A percentile compares a stretch with the other conserved stretches of the same genome.
Evolutionary conservation across 139 green algal species (phyloP).

Genomic region (Ettlia oleoabundans): DNA sequence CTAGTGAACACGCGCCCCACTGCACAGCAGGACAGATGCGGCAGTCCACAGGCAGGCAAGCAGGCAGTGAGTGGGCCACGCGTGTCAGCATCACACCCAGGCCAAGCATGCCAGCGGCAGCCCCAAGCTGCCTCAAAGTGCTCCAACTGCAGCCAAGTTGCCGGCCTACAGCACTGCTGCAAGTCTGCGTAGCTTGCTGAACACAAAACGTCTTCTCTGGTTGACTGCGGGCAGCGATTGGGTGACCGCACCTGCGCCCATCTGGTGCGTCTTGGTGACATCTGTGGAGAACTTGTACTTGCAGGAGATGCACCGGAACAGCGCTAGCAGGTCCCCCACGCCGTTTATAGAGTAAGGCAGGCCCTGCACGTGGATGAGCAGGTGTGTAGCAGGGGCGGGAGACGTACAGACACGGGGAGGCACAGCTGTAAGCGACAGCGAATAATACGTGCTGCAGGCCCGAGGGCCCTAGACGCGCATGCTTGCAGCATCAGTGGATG

Average conservation of each 20-base stretch:
- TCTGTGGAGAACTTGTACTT: constrained; percentile 86
- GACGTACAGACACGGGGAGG: no score
- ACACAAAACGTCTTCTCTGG: no score
- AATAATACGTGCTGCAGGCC: no score
- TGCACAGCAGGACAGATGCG: constrained; percentile 8
- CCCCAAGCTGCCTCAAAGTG: neutral
- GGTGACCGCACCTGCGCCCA: constrained; percentile 58
- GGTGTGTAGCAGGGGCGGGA: no score
- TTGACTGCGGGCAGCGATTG: no score
- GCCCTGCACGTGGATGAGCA: no score
- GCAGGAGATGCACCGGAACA: constrained; percentile 88
- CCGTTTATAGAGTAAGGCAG: constrained; percentile 81
- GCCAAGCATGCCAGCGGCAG: no score
- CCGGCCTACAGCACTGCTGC: neutral
- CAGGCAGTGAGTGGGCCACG: neutral
- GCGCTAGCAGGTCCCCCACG: constrained; percentile 78
- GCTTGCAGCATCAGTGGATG: no score
- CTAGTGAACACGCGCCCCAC: constrained; percentile 55
- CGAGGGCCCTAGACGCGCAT: no score
- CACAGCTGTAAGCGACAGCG: no score
- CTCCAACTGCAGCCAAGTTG: neutral
- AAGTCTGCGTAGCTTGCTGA: neutral
- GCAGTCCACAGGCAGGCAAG: neutral
- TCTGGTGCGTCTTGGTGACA: constrained; percentile 63
- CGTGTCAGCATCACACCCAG: no score